Evolutionary conservation across 495 filamentous ascomycete species (phyloP).

Genomic region (Aspergillus kassunensis): DNA sequence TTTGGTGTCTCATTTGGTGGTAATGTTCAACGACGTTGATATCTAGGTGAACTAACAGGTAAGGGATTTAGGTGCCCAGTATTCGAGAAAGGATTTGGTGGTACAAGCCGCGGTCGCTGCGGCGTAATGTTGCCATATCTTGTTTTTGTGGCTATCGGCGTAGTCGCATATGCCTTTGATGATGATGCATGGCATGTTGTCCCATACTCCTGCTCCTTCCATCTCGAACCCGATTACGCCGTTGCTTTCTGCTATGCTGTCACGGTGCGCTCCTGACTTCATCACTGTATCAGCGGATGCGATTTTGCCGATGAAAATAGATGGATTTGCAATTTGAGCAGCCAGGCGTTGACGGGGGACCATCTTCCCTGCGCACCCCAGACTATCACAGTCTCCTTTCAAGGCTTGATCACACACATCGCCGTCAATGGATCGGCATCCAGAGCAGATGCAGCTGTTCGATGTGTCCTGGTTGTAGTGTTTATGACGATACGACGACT

Average conservation of each 20-base stretch:
- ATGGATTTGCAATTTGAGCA: too few species aligned
- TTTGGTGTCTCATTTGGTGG: too few species aligned
- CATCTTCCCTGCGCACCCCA: too few species aligned
- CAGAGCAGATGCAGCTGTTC: too few species aligned
- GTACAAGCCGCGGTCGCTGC: slow-evolving; percentile 33
- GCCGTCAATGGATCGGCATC: too few species aligned
- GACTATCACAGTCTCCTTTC: too few species aligned
- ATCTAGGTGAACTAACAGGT: too few species aligned
- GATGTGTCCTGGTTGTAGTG: too few species aligned
- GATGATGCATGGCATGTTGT: slow-evolving; percentile 33
- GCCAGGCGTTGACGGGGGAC: too few species aligned
- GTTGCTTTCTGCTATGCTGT: slow-evolving; percentile 10
- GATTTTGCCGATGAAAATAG: slow-evolving; percentile 26
- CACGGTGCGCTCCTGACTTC: slow-evolving; percentile 13
- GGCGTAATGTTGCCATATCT: slow-evolving; percentile 37
- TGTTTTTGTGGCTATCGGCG: slow-evolving; percentile 40
- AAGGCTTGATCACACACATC: too few species aligned
- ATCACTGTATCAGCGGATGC: slow-evolving; percentile 27
- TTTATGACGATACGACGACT: too few species aligned
- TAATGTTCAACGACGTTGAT: too few species aligned
- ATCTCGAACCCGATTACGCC: slow-evolving; percentile 24
- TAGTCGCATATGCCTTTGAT: slow-evolving; percentile 42
- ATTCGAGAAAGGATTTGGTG: slow-evolving; percentile 22
- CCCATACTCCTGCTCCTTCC: slow-evolving; percentile 43
- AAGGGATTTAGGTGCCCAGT: slow-evolving; percentile 2